phyloP scores from a whole-genome alignment of 345 rosid genomes.

The Salix dunnii region DNA sequence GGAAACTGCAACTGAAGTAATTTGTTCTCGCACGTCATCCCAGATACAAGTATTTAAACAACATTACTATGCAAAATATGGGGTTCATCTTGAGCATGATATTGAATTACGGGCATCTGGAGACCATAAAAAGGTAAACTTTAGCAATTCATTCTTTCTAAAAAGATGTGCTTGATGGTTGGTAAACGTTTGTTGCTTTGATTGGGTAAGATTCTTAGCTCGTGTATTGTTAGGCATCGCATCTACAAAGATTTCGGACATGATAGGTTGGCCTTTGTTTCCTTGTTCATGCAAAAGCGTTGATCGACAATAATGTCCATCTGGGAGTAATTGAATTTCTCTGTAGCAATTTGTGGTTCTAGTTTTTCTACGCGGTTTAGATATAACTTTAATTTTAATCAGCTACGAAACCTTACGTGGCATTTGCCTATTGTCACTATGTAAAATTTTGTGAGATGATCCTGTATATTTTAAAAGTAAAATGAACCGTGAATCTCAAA shows the following conservation, averaged over 20 bases:
- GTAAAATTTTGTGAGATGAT: not conserved
- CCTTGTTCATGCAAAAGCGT: not conserved
- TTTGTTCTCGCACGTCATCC: conserved; percentile 61
- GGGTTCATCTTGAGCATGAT: conserved; percentile 47
- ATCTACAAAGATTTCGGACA: no score
- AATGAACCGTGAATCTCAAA: not conserved
- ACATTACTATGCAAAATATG: conserved; percentile 43
- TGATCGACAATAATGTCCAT: not conserved
- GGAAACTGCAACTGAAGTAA: conserved; percentile 52
- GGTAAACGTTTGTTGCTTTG: not conserved
- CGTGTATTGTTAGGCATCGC: no score
- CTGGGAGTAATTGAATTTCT: no score
- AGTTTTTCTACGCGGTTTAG: not conserved
- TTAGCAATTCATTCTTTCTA: not conserved
- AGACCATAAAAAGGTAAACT: conserved; percentile 48
- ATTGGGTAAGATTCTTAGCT: not conserved
- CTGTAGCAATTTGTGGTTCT: not conserved
- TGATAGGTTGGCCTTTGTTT: not conserved
- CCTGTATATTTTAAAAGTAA: not conserved
- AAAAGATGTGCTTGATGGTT: no score
- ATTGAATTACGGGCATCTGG: conserved; percentile 37
- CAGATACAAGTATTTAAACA: conserved; percentile 63
- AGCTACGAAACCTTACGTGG: not conserved
- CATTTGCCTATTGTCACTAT: not conserved
- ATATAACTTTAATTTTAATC: not conserved